These are phyloP conservation scores for Backusella australiensis DNA, from an alignment of 192 early-diverging fungal species.

Conservation along the genomic window DNA sequence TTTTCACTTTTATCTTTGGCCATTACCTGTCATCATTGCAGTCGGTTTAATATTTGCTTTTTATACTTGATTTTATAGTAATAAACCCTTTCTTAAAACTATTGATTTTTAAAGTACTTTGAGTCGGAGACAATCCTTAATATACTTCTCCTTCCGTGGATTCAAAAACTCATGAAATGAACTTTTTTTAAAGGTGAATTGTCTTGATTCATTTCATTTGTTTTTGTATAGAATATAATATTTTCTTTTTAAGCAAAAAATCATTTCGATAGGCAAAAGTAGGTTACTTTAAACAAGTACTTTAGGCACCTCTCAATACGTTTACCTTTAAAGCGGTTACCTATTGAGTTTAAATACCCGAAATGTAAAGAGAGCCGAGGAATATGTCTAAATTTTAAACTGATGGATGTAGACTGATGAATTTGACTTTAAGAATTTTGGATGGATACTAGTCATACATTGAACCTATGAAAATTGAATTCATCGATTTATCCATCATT, in stretches of 20 bases:
- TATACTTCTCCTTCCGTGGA: not conserved
- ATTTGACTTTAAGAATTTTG: too few relatives aligned
- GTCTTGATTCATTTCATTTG: not conserved
- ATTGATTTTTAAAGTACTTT: not conserved
- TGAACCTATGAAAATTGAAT: not conserved
- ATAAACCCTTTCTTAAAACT: not conserved
- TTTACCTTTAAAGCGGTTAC: not conserved
- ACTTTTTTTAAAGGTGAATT: not conserved
- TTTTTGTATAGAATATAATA: not conserved
- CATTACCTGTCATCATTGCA: not conserved
- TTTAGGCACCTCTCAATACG: not conserved
- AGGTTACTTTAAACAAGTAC: not conserved
- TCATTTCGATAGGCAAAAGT: not conserved
- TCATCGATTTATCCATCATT: not conserved
- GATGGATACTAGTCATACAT: not conserved
- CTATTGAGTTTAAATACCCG: not conserved
- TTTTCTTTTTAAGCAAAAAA: not conserved
- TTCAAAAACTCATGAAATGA: not conserved
- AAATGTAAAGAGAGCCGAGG: not conserved
- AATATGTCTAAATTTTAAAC: not conserved
- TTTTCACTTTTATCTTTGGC: not conserved
- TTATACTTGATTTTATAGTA: not conserved
- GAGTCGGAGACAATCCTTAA: not conserved
- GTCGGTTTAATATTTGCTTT: not conserved
- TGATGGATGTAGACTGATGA: not conserved